Conservation (phyloP, 129 eudicot genomes). For the Saposhnikovia divaricata region DNA sequence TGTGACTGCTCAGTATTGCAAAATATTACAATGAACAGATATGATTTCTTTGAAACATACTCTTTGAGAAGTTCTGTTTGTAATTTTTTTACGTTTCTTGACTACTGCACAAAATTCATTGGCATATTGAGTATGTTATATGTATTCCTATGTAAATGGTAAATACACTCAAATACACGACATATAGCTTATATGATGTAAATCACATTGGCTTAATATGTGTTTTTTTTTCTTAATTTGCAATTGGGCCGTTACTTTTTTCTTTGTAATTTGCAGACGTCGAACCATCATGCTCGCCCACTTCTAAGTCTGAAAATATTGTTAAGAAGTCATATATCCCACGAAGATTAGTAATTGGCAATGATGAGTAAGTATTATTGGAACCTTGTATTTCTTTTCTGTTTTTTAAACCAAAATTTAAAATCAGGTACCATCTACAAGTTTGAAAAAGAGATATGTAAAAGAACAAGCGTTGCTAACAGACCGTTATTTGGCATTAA, state of each 20-base stretch:
- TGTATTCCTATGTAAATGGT: not conserved
- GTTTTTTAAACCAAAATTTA: not conserved
- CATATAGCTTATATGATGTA: not conserved
- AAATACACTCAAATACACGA: not conserved
- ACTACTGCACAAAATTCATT: not conserved
- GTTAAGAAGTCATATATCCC: conserved; percentile 63
- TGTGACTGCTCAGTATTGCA: not conserved
- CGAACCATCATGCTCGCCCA: conserved; percentile 27
- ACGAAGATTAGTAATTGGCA: conserved; percentile 68
- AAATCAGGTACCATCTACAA: not conserved
- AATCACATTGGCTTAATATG: not conserved
- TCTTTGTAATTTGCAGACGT: conserved; percentile 45
- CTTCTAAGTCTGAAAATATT: conserved; percentile 32
- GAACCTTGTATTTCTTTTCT: conserved; percentile 9
- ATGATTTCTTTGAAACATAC: not conserved
- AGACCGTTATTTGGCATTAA: not conserved
- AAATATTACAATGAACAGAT: not conserved
- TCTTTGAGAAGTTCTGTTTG: not conserved
- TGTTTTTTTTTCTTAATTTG: not conserved
- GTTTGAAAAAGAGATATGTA: not conserved
- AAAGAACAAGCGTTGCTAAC: not conserved
- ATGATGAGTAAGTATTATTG: conserved; percentile 64
- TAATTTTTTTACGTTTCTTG: not conserved
- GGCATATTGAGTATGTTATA: not conserved
- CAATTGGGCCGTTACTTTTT: not conserved